Evolutionary conservation across 2,329 filamentous ascomycete genomes (phyloP).

Genomic region (Juglanconis juglandina): DNA sequence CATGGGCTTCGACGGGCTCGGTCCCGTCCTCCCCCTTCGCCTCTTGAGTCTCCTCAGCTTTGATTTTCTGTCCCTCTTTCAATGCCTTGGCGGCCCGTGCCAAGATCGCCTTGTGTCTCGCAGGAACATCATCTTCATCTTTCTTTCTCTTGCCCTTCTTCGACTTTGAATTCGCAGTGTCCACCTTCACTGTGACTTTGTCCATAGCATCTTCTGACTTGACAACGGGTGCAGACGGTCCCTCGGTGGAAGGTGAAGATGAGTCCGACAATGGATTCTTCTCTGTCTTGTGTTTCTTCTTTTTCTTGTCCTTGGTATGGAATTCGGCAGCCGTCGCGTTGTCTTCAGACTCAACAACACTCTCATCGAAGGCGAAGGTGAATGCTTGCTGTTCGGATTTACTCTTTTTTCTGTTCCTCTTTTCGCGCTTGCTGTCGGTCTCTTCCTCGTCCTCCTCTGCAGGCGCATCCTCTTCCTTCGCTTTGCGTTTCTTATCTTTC

Average conservation of each 20-base stretch:
- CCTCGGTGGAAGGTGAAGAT: neutral
- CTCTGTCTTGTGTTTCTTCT: neutral
- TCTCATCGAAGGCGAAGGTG: conserved; percentile 11
- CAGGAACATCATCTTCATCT: conserved; percentile 25
- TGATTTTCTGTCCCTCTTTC: conserved; percentile 32
- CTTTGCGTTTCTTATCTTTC: conserved; percentile 30
- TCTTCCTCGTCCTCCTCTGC: conserved; percentile 24
- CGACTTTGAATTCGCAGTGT: neutral
- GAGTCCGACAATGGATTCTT: neutral
- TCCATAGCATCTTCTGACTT: neutral
- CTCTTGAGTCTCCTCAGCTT: conserved; percentile 23
- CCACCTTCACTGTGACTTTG: too few species aligned
- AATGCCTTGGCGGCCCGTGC: conserved; percentile 26
- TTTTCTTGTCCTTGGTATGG: neutral
- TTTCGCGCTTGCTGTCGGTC: conserved; percentile 39
- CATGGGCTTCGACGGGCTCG: conserved; percentile 49
- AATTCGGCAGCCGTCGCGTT: neutral
- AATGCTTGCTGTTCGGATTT: conserved; percentile 40
- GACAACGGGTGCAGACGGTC: neutral
- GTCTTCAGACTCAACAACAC: neutral
- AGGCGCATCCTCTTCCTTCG: conserved; percentile 27
- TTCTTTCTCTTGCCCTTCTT: conserved; percentile 23
- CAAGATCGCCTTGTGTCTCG: conserved; percentile 30
- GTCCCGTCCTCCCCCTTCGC: conserved; percentile 26
- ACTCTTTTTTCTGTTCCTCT: conserved; percentile 53